Evolutionary conservation across 352 stramenopile species (phyloP).

Genomic region (Globisporangium echinulatum): DNA sequence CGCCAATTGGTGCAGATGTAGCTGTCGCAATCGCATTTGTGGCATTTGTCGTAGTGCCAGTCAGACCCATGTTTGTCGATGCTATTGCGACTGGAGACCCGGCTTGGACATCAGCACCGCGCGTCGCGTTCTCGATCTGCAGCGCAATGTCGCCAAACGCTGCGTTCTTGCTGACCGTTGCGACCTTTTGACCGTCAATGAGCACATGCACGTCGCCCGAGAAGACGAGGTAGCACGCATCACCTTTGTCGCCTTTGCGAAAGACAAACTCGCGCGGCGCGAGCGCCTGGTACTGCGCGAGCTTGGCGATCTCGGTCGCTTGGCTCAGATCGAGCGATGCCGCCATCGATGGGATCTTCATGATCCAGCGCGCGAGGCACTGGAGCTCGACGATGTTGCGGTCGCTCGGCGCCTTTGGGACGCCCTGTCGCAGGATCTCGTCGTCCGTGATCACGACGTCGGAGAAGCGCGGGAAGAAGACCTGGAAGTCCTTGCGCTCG

Average conservation of each 20-base stretch:
- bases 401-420: conserved; percentile 51
- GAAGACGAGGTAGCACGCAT: conserved; percentile 63
- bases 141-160: conserved; percentile 65
- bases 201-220: conserved; percentile 60
- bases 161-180: conserved; percentile 46
- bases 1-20: conserved; percentile 16
- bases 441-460: conserved; percentile 60
- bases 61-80: conserved; percentile 4
- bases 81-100: conserved; percentile 5
- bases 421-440: conserved; percentile 55
- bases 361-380: conserved; percentile 66
- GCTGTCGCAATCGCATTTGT: not conserved
- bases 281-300: conserved; percentile 46
- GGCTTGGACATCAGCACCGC: conserved; percentile 55
- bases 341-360: conserved; percentile 67
- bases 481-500: conserved; percentile 75
- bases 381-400: conserved; percentile 71
- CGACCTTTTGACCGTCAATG: conserved; percentile 53
- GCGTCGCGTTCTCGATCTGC: conserved; percentile 66
- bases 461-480: conserved; percentile 60
- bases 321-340: conserved; percentile 61
- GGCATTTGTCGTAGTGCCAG: conserved; percentile 3
- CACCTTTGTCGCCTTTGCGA: conserved; percentile 51
- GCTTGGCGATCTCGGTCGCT: conserved; percentile 64
- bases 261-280: conserved; percentile 50